Evolutionary conservation across 805 yeast genomes (phyloP).

Genomic region (Cyberlindnera americana): DNA sequence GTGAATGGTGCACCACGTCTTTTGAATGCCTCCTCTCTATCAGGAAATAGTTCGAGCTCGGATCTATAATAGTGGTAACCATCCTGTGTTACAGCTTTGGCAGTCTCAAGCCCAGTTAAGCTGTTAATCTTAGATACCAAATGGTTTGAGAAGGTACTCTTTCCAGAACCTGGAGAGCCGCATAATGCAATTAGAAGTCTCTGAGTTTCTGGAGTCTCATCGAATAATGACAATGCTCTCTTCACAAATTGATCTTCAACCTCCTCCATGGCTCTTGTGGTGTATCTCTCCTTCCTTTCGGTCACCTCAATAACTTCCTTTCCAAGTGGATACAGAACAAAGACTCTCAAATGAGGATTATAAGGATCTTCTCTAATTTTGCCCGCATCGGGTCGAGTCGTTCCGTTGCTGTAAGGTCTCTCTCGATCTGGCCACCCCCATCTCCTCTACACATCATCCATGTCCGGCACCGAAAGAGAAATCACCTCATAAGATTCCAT

Average conservation of each 20-base stretch:
- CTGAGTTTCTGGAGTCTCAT: conserved; percentile 6
- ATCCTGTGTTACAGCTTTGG: conserved; percentile 61
- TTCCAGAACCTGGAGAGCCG: conserved; percentile 18
- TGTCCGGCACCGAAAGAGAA: too few species aligned
- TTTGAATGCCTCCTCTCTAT: conserved; percentile 53
- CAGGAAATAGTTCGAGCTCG: conserved; percentile 45
- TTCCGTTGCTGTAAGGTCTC: too few species aligned
- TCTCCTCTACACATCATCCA: too few species aligned
- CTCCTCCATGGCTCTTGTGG: conserved; percentile 13
- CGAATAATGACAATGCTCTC: conserved; percentile 5
- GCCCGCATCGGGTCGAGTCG: too few species aligned
- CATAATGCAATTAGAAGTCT: conserved; percentile 12
- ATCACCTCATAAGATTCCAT: too few species aligned
- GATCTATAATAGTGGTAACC: conserved; percentile 61
- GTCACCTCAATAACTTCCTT: too few species aligned
- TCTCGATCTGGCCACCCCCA: too few species aligned
- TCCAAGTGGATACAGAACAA: too few species aligned
- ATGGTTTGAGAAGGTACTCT: conserved; percentile 10
- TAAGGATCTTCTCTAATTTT: too few species aligned
- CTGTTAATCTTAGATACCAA: conserved; percentile 8
- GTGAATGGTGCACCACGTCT: conserved; percentile 86
- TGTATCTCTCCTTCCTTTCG: too few species aligned
- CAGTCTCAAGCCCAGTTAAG: conserved; percentile 24
- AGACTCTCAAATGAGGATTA: too few species aligned
- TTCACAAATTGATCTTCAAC: conserved; percentile 1